Percentiles rank a stretch among this genome's conserved stretches.
Conservation (phyloP, 495 filamentous ascomycete genomes). For the Xanthoparmelia taractica region DNA sequence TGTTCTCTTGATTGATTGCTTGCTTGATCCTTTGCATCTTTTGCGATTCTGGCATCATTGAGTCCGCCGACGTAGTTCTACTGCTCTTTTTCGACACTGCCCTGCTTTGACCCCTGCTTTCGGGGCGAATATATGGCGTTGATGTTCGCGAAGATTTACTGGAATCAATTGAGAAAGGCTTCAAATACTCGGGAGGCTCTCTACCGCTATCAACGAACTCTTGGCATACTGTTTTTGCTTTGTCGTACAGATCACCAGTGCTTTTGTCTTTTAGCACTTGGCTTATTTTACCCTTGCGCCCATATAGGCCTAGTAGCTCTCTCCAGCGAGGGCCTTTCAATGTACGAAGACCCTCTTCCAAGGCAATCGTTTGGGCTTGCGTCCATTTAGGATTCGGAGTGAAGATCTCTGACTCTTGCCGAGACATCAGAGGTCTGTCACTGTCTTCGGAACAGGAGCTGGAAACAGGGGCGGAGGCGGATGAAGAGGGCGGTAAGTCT, state of each 20-base stretch:
- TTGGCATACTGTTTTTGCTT: constrained; percentile 8
- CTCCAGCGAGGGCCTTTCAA: constrained; percentile 8
- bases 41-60: not conserved
- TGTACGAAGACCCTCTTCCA: constrained; percentile 11
- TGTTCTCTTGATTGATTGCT: not conserved
- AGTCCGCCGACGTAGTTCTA: not conserved
- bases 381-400: constrained; percentile 2
- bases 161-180: not conserved
- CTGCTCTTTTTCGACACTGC: not conserved
- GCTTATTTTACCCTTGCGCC: constrained; percentile 8
- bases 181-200: constrained; percentile 9
- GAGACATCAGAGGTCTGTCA: not conserved
- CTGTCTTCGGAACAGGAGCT: not conserved
- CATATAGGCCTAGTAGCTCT: constrained; percentile 9
- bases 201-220: constrained; percentile 9
- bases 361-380: constrained; percentile 7
- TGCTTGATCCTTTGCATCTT: not conserved
- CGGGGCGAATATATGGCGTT: not conserved
- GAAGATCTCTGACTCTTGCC: not conserved
- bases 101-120: not conserved
- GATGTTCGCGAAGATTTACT: not conserved
- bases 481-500: not conserved
- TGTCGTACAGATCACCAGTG: constrained; percentile 1
- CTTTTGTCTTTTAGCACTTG: constrained; percentile 11
- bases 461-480: not conserved